Percentiles rank a stretch among this genome's conserved stretches.
phyloP scores from a whole-genome alignment of 2,329 filamentous ascomycete genomes.

The Aspergillus aculeatus region DNA sequence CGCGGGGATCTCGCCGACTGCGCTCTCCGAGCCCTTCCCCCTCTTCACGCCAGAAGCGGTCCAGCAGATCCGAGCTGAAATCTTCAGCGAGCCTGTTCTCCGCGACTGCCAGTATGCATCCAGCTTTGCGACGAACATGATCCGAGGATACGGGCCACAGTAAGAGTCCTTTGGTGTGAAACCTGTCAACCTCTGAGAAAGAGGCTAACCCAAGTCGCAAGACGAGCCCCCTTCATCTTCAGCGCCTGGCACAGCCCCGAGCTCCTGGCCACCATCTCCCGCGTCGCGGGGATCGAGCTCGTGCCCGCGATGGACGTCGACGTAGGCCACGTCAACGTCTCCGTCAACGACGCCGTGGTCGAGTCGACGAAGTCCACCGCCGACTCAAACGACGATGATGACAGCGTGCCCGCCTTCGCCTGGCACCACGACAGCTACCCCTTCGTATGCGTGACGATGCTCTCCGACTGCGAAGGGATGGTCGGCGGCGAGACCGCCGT shows the following conservation, averaged over 20 bases:
- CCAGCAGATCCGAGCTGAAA: constrained; percentile 58
- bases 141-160: constrained; percentile 55
- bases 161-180: constrained; percentile 33
- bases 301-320: constrained; percentile 54
- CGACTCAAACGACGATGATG: constrained; percentile 27
- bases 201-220: constrained; percentile 19
- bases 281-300: constrained; percentile 59
- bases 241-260: constrained; percentile 57
- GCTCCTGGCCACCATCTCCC: constrained; percentile 54
- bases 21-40: constrained; percentile 62
- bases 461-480: constrained; percentile 63
- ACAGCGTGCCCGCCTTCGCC: constrained; percentile 56
- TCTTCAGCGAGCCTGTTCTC: constrained; percentile 56
- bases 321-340: background rate
- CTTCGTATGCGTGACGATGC: constrained; percentile 61
- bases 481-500: constrained; percentile 64
- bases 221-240: constrained; percentile 61
- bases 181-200: too few relatives aligned
- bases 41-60: constrained; percentile 62
- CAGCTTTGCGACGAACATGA: constrained; percentile 52
- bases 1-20: constrained; percentile 59
- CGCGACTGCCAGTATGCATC: constrained; percentile 57
- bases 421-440: constrained; percentile 66
- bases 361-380: background rate
- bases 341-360: background rate